These are phyloP conservation scores for Populus hybrid DNA, from an alignment of 441 rosid species.

Conservation along the genomic window DNA sequence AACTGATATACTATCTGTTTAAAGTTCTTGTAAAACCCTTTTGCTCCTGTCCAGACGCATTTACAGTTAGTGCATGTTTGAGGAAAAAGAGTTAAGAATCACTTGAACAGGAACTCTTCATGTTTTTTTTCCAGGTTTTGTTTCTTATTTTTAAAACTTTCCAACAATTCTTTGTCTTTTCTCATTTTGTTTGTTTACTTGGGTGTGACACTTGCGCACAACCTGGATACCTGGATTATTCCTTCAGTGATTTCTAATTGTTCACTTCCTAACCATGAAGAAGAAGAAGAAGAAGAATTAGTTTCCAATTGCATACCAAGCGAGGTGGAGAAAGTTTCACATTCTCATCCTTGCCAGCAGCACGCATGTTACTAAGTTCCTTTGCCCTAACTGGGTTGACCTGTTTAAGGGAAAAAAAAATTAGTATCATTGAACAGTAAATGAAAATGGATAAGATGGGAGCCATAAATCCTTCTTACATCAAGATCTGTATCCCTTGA, in stretches of 20 bases:
- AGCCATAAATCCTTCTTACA: slow-evolving; percentile 55
- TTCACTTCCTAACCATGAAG: no score
- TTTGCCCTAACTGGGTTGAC: slow-evolving; percentile 82
- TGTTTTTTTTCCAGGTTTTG: neutral
- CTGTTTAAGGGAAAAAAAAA: slow-evolving; percentile 29
- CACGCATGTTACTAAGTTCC: slow-evolving; percentile 76
- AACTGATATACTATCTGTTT: neutral
- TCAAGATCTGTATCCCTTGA: slow-evolving; percentile 94
- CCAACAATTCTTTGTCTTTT: no score
- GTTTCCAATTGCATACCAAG: slow-evolving; percentile 42
- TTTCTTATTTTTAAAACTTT: neutral
- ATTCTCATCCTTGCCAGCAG: slow-evolving; percentile 81
- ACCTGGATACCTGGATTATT: neutral
- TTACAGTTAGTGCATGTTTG: neutral
- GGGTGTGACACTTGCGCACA: neutral
- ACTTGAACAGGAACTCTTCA: neutral
- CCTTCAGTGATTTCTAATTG: neutral
- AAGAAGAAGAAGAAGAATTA: no score
- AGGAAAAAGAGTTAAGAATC: neutral
- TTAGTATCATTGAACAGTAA: slow-evolving; percentile 15
- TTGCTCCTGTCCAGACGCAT: neutral
- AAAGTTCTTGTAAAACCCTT: neutral
- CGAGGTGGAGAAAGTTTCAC: slow-evolving; percentile 94
- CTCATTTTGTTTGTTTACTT: neutral
- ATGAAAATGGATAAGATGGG: slow-evolving; percentile 7